Conservation (phyloP, 1,139 yeast species). For the Yamadazyma friedrichii region DNA sequence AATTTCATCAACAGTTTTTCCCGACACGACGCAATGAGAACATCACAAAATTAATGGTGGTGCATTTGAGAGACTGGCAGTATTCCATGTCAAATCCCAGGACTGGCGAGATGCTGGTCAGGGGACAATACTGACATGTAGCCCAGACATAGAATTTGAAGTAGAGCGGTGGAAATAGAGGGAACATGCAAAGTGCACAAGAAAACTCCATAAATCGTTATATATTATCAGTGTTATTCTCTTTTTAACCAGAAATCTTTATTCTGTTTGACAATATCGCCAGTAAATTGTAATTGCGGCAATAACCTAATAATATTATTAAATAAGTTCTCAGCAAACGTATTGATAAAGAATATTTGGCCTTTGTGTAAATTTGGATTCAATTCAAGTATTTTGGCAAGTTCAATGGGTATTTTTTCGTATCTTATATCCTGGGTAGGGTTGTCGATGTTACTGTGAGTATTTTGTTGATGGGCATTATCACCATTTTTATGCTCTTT, state of each 20-base stretch:
- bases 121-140: too few relatives aligned
- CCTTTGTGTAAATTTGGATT: constrained; percentile 62
- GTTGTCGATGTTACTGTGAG: background rate
- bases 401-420: constrained; percentile 28
- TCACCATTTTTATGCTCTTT: background rate
- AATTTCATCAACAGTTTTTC: constrained; percentile 5
- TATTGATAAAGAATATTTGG: constrained; percentile 81
- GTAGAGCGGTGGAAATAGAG: background rate
- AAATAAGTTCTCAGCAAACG: constrained; percentile 79
- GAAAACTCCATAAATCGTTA: constrained; percentile 2
- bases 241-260: constrained; percentile 40
- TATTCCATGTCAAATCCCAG: too few relatives aligned
- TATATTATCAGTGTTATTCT: constrained; percentile 1
- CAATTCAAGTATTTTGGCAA: constrained; percentile 37
- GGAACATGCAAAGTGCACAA: constrained; percentile 1
- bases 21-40: constrained; percentile 1
- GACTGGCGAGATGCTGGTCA: too few relatives aligned
- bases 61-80: background rate
- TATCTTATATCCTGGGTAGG: constrained; percentile 21
- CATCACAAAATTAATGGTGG: background rate
- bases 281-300: constrained; percentile 56
- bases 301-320: constrained; percentile 56
- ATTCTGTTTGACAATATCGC: constrained; percentile 45
- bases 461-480: background rate
- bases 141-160: too few relatives aligned